phyloP scores from a whole-genome alignment of 306 rosid species.

The Astragalus glycyphyllos region DNA sequence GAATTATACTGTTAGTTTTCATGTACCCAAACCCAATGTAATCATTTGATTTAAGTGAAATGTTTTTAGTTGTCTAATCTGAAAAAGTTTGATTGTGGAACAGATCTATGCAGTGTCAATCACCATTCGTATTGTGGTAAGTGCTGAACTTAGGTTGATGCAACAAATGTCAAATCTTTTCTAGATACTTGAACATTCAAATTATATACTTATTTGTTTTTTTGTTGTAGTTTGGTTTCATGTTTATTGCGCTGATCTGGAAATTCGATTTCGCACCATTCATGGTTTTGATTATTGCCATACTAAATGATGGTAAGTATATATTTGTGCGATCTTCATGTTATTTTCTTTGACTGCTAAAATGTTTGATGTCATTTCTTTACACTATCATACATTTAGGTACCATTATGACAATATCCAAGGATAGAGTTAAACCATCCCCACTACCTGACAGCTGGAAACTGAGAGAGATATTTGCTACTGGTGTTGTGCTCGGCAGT shows the following conservation, averaged over 20 bases:
- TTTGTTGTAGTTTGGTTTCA: conserved; percentile 80
- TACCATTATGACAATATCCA: conserved; percentile 93
- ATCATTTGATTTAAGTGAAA: conserved; percentile 5
- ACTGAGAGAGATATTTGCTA: conserved; percentile 85
- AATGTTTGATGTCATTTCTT: conserved; percentile 33
- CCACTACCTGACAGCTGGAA: conserved; percentile 96
- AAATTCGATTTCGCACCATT: conserved; percentile 91
- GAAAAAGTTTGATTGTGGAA: neutral
- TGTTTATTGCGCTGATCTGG: conserved; percentile 96
- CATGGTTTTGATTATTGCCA: conserved; percentile 95
- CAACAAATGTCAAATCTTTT: neutral
- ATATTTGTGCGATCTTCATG: conserved; percentile 15
- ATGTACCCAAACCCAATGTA: conserved; percentile 20
- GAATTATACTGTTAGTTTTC: conserved; percentile 81
- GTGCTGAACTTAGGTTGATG: conserved; percentile 36
- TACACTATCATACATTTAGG: conserved; percentile 52
- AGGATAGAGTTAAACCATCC: conserved; percentile 96
- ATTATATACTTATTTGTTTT: conserved; percentile 29
- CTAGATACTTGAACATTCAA: neutral
- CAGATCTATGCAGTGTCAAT: conserved; percentile 97
- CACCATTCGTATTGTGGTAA: conserved; percentile 96
- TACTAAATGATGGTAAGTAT: conserved; percentile 84
- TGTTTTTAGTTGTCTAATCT: conserved; percentile 30
- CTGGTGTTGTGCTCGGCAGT: conserved; percentile 88
- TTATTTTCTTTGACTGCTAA: neutral